These are phyloP conservation scores for Hypoxylon sp. DNA, from an alignment of 2,329 filamentous ascomycete genomes.

Conservation along the genomic window DNA sequence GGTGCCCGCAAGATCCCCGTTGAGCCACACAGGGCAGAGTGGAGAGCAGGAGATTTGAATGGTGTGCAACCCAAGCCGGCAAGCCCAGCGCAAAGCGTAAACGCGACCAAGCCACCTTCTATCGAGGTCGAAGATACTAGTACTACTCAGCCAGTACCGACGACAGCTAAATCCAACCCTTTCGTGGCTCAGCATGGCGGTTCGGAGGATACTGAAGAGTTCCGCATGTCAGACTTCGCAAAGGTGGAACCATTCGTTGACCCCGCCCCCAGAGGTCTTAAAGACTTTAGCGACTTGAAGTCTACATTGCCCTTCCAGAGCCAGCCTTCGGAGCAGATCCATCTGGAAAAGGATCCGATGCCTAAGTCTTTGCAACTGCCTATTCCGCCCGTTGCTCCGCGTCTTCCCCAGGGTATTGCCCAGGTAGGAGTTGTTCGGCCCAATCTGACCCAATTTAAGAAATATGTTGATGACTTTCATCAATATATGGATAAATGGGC, in stretches of 20 bases:
- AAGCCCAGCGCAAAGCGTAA: slow-evolving; percentile 38
- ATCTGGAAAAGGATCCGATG: slow-evolving; percentile 52
- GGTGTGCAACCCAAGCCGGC: slow-evolving; percentile 42
- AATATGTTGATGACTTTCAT: slow-evolving; percentile 66
- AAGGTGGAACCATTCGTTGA: slow-evolving; percentile 67
- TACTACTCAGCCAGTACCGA: slow-evolving; percentile 31
- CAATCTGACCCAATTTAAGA: slow-evolving; percentile 58
- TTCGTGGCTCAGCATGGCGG: slow-evolving; percentile 57
- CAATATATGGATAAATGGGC: slow-evolving; percentile 66
- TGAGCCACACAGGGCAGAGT: slow-evolving; percentile 69
- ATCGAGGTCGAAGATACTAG: slow-evolving; percentile 40
- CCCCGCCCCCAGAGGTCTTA: slow-evolving; percentile 59
- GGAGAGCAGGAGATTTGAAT: slow-evolving; percentile 64
- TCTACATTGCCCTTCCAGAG: slow-evolving; percentile 69
- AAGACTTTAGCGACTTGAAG: slow-evolving; percentile 67
- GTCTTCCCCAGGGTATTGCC: slow-evolving; percentile 57
- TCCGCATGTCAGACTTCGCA: slow-evolving; percentile 65
- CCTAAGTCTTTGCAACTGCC: slow-evolving; percentile 57
- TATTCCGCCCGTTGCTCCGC: slow-evolving; percentile 61
- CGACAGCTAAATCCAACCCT: slow-evolving; percentile 38
- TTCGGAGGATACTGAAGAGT: slow-evolving; percentile 68
- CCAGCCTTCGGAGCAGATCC: slow-evolving; percentile 58
- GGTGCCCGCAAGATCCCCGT: slow-evolving; percentile 66
- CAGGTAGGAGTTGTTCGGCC: slow-evolving; percentile 60
- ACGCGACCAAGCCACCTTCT: slow-evolving; percentile 42